Base-by-base conservation (phyloP, 2,329 filamentous ascomycete species). In the Chrysosporium keratinophilum region DNA sequence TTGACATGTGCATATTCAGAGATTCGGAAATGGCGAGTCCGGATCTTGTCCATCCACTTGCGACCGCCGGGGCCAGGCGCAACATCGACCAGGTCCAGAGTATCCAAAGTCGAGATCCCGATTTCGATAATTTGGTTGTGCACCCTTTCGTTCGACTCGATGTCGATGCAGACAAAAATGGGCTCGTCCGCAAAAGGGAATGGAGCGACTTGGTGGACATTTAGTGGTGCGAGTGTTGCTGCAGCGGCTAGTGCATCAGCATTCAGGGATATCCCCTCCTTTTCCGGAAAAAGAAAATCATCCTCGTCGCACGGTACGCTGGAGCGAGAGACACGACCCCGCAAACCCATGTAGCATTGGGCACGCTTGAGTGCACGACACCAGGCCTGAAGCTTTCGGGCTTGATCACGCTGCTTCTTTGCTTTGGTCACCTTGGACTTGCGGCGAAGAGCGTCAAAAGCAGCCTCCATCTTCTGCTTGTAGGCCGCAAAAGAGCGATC, bases 51-150 rank as follows among this genome's bases (percentile, higher is more conserved):
- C 59, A 80, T 78, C 89, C 90, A 96, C 37, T 81, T 76, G 40
- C 71, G 61, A 2, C 83, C 87, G 23, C 73, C 68, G 1, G 71
- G 62, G 0, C 87, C 87, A 2, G 87, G 85, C 0, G 79, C 62
- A 0, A 82, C 57, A 6, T 67, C 70, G 1, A 69, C 61, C 19
- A 88, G 67, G 49, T 80, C 76, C 17, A 71, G 66, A 0, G 85
- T 89, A 65, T 97, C 89, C 0, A 97, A 74, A 2, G 84, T 83
- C 1, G 88, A 84, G 40, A 98, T 75, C 0, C 93, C 93, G 39
- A 98, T 76, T 67, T 98, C 93, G 0, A 90, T 95, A 55, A 97
- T 78, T 11, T 79, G 73, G 34, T 76, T 72, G 11, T 81, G 78
- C 43, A 79, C 74, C 19, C 71, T 70, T 67, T 98, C 93, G 55